Conservation (phyloP, 805 yeast genomes). For the Jamesozyma jinghongensis region DNA sequence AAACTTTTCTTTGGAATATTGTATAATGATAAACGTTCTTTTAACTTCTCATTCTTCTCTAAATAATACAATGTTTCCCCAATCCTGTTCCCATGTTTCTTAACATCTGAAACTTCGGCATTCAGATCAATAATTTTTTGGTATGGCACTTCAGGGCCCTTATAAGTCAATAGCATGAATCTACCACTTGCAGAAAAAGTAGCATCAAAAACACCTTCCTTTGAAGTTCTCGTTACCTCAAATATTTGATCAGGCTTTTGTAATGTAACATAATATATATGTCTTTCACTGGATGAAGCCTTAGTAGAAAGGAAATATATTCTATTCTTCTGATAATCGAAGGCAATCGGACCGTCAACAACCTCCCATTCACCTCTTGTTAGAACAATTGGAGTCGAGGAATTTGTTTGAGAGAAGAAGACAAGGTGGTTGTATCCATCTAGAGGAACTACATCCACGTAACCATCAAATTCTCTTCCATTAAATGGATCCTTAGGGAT, state of each 20-base stretch:
- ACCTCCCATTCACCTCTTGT: slow-evolving; percentile 88
- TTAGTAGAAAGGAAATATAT: slow-evolving; percentile 62
- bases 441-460: slow-evolving; percentile 66
- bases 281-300: slow-evolving; percentile 75
- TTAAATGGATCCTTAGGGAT: slow-evolving; percentile 42
- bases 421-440: slow-evolving; percentile 70
- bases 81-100: slow-evolving; percentile 11
- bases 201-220: slow-evolving; percentile 58
- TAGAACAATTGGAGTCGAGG: slow-evolving; percentile 46
- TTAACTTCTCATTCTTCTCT: slow-evolving; percentile 37
- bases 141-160: slow-evolving; percentile 73
- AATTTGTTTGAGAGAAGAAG: slow-evolving; percentile 63
- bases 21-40: slow-evolving; percentile 33
- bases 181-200: slow-evolving; percentile 76
- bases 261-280: slow-evolving; percentile 61
- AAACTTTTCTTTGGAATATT: slow-evolving; percentile 48
- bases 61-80: slow-evolving; percentile 27
- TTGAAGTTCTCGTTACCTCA: slow-evolving; percentile 41
- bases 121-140: slow-evolving; percentile 61
- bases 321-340: slow-evolving; percentile 44
- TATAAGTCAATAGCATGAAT: slow-evolving; percentile 57
- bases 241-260: slow-evolving; percentile 32
- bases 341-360: slow-evolving; percentile 57
- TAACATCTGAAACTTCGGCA: slow-evolving; percentile 14
- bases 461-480: slow-evolving; percentile 51